Evolutionary conservation across 306 rosid genomes (phyloP).

Genomic region (Sicyos baderoa): DNA sequence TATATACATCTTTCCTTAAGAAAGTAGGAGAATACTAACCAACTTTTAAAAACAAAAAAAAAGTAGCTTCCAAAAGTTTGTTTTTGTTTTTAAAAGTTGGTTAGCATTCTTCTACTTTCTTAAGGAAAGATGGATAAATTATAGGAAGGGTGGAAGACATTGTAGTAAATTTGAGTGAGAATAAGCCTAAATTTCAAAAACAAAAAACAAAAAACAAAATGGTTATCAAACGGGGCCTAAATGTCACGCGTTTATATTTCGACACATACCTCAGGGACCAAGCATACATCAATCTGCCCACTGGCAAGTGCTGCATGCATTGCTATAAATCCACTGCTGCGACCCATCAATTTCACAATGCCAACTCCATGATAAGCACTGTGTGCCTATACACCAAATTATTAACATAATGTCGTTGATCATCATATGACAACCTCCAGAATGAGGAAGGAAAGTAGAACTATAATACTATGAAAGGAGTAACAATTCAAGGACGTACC

Average conservation of each 20-base stretch:
- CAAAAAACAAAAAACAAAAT: no score
- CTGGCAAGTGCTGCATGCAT: constrained; percentile 96
- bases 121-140: no score
- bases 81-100: no score
- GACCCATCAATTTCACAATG: constrained; percentile 94
- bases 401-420: not conserved
- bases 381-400: constrained; percentile 56
- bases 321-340: constrained; percentile 97
- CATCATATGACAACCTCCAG: constrained; percentile 5
- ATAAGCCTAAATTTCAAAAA: no score
- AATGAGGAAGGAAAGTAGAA: not conserved
- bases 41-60: no score
- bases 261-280: constrained; percentile 84
- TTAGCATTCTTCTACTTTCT: no score
- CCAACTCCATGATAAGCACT: constrained; percentile 98
- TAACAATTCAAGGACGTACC: not conserved
- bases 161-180: no score
- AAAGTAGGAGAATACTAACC: no score
- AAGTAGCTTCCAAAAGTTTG: no score
- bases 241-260: constrained; percentile 6
- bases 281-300: constrained; percentile 89
- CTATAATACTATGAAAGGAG: not conserved
- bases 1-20: no score
- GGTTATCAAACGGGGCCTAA: no score
- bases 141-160: no score